phyloP scores from a whole-genome alignment of 2,329 filamentous ascomycete species.

The Macrophomina tecta region DNA sequence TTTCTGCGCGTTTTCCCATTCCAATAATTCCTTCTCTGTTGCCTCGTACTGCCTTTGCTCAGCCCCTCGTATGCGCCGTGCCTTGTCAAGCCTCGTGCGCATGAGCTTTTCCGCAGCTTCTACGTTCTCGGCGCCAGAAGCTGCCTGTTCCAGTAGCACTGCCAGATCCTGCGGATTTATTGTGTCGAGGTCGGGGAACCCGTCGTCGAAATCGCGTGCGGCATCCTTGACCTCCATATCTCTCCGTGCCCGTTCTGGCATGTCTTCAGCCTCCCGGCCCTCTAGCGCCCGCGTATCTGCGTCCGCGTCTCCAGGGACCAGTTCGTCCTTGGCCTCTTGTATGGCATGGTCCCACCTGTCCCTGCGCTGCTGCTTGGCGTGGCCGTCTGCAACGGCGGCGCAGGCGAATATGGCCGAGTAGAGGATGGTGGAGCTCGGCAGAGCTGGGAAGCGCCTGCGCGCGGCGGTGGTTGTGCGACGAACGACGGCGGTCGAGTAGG shows the following conservation, averaged over 20 bases:
- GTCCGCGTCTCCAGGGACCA: conserved; percentile 39
- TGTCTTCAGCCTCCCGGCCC: neutral
- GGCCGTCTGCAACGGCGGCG: conserved; percentile 67
- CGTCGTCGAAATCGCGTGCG: neutral
- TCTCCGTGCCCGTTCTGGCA: neutral
- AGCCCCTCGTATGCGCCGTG: no score
- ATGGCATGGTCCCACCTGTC: conserved; percentile 68
- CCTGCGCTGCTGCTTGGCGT: conserved; percentile 63
- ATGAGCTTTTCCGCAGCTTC: neutral
- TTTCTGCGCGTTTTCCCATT: conserved; percentile 1
- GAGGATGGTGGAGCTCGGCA: conserved; percentile 65
- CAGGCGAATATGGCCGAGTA: conserved; percentile 73
- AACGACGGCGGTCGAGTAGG: conserved; percentile 54
- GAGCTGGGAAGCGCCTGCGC: conserved; percentile 60
- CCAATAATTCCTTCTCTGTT: neutral
- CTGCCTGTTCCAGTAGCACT: neutral
- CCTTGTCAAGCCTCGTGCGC: neutral
- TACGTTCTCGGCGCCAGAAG: neutral
- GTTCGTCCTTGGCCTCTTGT: conserved; percentile 58
- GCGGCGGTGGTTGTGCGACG: conserved; percentile 57
- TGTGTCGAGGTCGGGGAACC: neutral
- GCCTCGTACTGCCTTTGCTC: neutral
- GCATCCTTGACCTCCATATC: neutral
- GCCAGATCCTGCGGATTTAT: neutral
- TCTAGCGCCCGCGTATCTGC: neutral